Evolutionary conservation across 805 yeast species (phyloP).

Genomic region (Clavispora santaluciae): DNA sequence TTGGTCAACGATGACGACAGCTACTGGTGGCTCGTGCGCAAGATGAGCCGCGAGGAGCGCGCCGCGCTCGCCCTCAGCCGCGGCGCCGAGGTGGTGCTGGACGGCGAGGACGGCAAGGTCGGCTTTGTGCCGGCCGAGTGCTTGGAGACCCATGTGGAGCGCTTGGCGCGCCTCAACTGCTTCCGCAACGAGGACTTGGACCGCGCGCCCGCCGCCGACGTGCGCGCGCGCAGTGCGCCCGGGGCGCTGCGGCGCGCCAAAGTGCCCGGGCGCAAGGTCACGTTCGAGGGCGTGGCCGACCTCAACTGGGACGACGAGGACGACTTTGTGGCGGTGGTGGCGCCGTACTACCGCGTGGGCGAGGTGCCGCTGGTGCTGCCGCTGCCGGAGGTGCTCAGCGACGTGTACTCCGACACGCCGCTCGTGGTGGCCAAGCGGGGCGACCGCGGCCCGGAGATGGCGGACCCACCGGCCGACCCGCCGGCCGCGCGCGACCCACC

Average conservation of each 20-base stretch:
- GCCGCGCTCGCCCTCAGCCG: slow-evolving; percentile 9
- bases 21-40: slow-evolving; percentile 92
- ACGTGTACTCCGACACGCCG: slow-evolving; percentile 6
- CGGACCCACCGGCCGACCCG: too few species aligned
- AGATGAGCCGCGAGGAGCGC: slow-evolving; percentile 32
- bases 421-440: background rate
- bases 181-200: slow-evolving; percentile 81
- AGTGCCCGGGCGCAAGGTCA: slow-evolving; percentile 18
- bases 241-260: background rate
- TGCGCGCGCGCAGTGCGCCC: too few species aligned
- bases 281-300: slow-evolving; percentile 34
- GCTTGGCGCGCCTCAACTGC: slow-evolving; percentile 87
- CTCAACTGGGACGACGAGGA: slow-evolving; percentile 20
- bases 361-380: slow-evolving; percentile 7
- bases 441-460: background rate
- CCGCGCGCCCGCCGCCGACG: slow-evolving; percentile 1
- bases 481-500: too few species aligned
- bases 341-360: slow-evolving; percentile 4
- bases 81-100: slow-evolving; percentile 14
- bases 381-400: slow-evolving; percentile 17
- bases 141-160: slow-evolving; percentile 83
- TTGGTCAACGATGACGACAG: slow-evolving; percentile 84
- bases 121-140: slow-evolving; percentile 98
- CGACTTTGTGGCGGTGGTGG: slow-evolving; percentile 1
- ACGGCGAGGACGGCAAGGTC: slow-evolving; percentile 58